phyloP scores from a whole-genome alignment of 2,329 filamentous ascomycete species.

The Emergomyces pasteurianus region DNA sequence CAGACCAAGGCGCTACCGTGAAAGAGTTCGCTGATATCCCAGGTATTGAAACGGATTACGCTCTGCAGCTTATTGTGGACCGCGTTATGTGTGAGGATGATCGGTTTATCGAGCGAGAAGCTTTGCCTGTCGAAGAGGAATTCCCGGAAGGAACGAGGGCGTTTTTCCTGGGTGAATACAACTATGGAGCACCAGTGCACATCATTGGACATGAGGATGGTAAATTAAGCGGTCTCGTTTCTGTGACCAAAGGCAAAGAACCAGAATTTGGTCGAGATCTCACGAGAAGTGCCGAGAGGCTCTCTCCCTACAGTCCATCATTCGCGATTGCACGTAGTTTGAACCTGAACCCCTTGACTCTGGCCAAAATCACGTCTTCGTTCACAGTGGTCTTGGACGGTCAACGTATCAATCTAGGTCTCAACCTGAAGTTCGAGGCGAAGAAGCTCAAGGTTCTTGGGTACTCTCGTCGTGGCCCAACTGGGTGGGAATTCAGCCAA shows the following conservation, averaged over 20 bases:
- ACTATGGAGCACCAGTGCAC: conserved; percentile 82
- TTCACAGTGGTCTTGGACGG: conserved; percentile 77
- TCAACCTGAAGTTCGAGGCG: conserved; percentile 94
- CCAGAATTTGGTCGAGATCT: conserved; percentile 68
- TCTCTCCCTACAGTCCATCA: conserved; percentile 70
- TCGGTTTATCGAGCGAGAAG: conserved; percentile 80
- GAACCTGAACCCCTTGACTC: conserved; percentile 67
- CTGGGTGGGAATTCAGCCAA: conserved; percentile 91
- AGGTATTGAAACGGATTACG: conserved; percentile 78
- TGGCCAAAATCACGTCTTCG: conserved; percentile 93
- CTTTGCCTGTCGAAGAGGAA: conserved; percentile 82
- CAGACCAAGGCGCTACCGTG: conserved; percentile 75
- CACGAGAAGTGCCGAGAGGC: conserved; percentile 56
- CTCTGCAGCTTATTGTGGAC: conserved; percentile 83
- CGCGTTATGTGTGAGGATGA: conserved; percentile 82
- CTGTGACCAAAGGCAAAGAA: conserved; percentile 59
- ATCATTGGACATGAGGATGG: conserved; percentile 61
- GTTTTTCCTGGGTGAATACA: conserved; percentile 90
- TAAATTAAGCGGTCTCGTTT: conserved; percentile 70
- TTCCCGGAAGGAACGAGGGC: conserved; percentile 72
- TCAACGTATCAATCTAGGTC: conserved; percentile 73
- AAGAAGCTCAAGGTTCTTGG: conserved; percentile 93
- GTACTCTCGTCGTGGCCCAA: conserved; percentile 75
- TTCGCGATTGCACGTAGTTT: conserved; percentile 79
- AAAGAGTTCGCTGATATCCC: conserved; percentile 86